Evolutionary conservation across 2,329 filamentous ascomycete species (phyloP), one percentile per base, ranked within the genome.

Genomic region (Colletotrichum eleusines): DNA sequence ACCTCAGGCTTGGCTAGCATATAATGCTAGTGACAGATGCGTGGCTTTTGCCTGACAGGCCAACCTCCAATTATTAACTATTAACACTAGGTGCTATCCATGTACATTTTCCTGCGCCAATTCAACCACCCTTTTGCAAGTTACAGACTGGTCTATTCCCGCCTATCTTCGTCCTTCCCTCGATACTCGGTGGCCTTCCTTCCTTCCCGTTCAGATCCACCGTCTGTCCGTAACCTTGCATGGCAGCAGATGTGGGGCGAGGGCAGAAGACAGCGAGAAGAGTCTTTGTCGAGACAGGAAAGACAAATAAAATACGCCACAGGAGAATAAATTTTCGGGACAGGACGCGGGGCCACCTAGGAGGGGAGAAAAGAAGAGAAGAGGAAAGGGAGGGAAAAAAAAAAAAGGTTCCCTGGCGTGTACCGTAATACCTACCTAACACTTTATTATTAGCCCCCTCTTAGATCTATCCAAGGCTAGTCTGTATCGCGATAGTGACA

Each of bases 221-320:
- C n/a, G n/a, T n/a, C n/a, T n/a, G n/a, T n/a, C n/a, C n/a, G n/a
- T n/a, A n/a, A n/a, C n/a, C n/a, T n/a, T n/a, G n/a, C n/a, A n/a
- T n/a, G n/a, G n/a, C n/a, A n/a, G n/a, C n/a, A n/a, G n/a, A n/a
- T n/a, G n/a, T n/a, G n/a, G n/a, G n/a, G n/a, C n/a, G n/a, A n/a
- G n/a, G n/a, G n/a, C n/a, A n/a, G n/a, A n/a, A n/a, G n/a, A n/a
- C n/a, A n/a, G n/a, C n/a, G n/a, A n/a, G 60, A 35, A 35, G 31
- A 33, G 31, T 50, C 58, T 55, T 50, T 28, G 40, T 33, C 23
- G 50, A 63, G 48, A 33, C 31, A 31, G 51, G 33, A 44, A 58
- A 51, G 18, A 31, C 20, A 26, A 51, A 60, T 42, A 57, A 26
- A 51, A 60, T 42, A 57, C 48, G 67, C 63, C 55, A 61, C 67